These are phyloP conservation scores for Falciphora oryzae DNA, from an alignment of 2,329 filamentous ascomycete genomes.

Conservation along the genomic window DNA sequence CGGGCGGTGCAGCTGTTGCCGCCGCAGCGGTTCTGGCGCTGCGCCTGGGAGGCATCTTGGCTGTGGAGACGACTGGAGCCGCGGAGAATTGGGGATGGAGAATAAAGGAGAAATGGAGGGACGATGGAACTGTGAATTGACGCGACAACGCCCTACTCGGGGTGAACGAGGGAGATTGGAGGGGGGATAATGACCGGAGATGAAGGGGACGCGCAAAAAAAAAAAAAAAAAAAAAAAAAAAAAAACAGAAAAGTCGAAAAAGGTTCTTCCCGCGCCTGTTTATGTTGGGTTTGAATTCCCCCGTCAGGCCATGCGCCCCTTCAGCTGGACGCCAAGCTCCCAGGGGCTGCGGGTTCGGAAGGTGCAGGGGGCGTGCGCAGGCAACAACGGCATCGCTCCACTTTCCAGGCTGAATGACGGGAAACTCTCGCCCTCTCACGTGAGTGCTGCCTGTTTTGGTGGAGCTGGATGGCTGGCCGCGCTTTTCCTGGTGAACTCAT, in stretches of 20 bases:
- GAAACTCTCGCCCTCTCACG: background rate
- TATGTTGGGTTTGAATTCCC: background rate
- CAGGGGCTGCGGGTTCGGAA: background rate
- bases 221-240: background rate
- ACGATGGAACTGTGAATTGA: background rate
- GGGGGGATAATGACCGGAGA: background rate
- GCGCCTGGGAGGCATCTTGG: constrained; percentile 9
- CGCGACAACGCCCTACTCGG: background rate
- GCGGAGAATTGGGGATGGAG: background rate
- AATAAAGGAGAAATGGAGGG: background rate
- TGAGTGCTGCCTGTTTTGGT: background rate
- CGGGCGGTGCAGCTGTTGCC: constrained; percentile 11
- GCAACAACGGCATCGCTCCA: background rate
- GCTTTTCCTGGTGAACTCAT: no score
- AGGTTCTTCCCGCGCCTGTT: background rate
- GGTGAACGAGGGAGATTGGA: no score
- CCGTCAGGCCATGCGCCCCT: background rate
- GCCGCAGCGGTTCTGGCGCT: constrained; percentile 8
- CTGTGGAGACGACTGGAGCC: background rate
- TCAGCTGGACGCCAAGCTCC: background rate
- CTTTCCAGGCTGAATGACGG: background rate
- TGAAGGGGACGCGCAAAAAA: background rate
- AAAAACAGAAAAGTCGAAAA: background rate
- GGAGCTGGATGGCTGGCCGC: background rate
- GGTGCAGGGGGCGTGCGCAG: background rate